Base-by-base conservation (phyloP, 2,329 filamentous ascomycete genomes). In the Aspergillus aculeatus region DNA sequence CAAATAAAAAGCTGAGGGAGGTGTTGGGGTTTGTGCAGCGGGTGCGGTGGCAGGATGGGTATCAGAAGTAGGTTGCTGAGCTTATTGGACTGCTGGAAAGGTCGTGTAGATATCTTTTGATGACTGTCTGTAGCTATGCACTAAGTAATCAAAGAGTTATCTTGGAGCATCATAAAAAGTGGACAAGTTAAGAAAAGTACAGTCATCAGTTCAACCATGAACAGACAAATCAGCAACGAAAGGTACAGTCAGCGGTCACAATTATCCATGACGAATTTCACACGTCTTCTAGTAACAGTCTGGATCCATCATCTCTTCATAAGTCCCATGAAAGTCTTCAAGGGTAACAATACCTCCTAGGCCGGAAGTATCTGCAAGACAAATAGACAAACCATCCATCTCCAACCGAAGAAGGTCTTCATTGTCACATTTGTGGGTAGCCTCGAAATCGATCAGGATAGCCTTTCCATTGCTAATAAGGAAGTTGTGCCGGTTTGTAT, bases 11-110 rank as follows among this genome's bases (percentile, higher is more conserved):
- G 77, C 84, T 86, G 47, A 79, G 77, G 54, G 81, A 84, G 49
- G 75, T 87, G 54, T 66, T 88, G 57, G 84, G 84, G 0, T 88
- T 86, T 68, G 77, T 79, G 66, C 84, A 88, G 64, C 77, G 82
- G 54, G 84, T 87, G 70, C 62, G 59, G 10, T 71, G 69, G 70
- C 47, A 35, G 50, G 21, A 41, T 21, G n/a, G 47, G 11, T 53
- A 44, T 53, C 23, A 9, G 38, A 19, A 7, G 14, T 44, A 44
- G 38, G 5, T 2, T 4, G 5, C 16, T n/a, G 35, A n/a, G 16
- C 1, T 41, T 35, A 7, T 7, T 26, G 26, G 26, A 26, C 26
- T 26, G 6, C 26, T 41, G 16, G 14, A n/a, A 9, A 41, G 1
- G 1, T n/a, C 3, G 6, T 44, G 38, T 12, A 29, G 26, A 29